These are phyloP conservation scores for Diatrype stigma DNA, from an alignment of 2,329 filamentous ascomycete genomes.

Conservation along the genomic window DNA sequence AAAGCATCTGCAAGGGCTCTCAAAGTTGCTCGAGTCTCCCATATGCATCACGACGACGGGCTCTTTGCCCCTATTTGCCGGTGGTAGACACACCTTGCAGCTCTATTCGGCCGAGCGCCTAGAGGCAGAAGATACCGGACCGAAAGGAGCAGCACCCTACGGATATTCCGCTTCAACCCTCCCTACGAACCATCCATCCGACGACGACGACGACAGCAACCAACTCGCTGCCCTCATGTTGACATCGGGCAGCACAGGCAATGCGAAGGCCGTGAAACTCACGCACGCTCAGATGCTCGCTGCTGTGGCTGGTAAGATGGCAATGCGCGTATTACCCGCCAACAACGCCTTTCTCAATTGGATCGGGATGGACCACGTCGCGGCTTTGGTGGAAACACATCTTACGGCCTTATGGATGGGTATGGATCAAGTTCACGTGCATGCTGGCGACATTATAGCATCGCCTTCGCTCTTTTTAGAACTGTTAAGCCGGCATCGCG, in stretches of 20 bases:
- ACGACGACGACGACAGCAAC: conserved; percentile 1
- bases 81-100: conserved; percentile 1
- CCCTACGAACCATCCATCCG: not conserved
- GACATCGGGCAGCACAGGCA: conserved; percentile 49
- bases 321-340: conserved; percentile 18
- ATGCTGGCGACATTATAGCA: conserved; percentile 34
- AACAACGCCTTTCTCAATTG: conserved; percentile 40
- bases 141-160: not conserved
- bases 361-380: conserved; percentile 52
- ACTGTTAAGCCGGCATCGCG: conserved; percentile 34
- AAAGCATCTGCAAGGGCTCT: conserved; percentile 12
- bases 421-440: conserved; percentile 42
- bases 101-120: conserved; percentile 7
- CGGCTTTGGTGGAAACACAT: conserved; percentile 47
- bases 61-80: conserved; percentile 6
- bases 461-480: conserved; percentile 35
- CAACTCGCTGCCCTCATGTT: conserved; percentile 40
- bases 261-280: conserved; percentile 45
- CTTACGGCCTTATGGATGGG: conserved; percentile 40
- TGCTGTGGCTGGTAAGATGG: conserved; percentile 36
- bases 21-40: conserved; percentile 5
- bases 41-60: conserved; percentile 11
- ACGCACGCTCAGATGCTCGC: conserved; percentile 38
- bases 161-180: no score
- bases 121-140: conserved; percentile 4